Evolutionary conservation across 1,284 basidiomycete genomes (phyloP).

Genomic region (Ganoderma sp.): DNA sequence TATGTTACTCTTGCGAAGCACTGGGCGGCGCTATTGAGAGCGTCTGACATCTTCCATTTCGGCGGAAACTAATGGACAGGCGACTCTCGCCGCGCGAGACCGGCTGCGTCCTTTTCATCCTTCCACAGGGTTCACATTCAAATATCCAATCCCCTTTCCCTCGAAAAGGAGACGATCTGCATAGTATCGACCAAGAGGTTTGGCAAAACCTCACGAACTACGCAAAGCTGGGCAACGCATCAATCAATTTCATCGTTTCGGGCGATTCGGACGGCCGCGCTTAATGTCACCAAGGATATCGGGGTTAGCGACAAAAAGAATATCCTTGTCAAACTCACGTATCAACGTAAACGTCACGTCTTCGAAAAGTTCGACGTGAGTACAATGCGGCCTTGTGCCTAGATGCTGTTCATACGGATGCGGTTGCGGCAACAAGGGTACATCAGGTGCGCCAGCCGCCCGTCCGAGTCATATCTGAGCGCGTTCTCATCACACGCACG

Average conservation of each 20-base stretch:
- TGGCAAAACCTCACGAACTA: no score
- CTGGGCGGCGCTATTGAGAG: not conserved
- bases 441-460: not conserved
- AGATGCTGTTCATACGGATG: not conserved
- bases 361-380: not conserved
- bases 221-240: not conserved
- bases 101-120: not conserved
- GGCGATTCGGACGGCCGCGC: not conserved
- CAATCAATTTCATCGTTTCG: not conserved
- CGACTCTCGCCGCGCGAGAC: conserved; percentile 2
- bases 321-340: not conserved
- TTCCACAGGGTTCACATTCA: no score
- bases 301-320: no score
- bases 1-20: no score
- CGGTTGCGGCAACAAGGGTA: not conserved
- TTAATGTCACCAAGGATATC: not conserved
- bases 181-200: no score
- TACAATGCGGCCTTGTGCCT: not conserved
- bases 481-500: not conserved
- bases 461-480: not conserved
- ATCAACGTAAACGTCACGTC: not conserved
- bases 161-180: no score
- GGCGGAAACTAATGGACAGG: not conserved
- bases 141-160: no score
- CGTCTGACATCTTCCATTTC: not conserved